A percentile compares a stretch with the other conserved stretches of the same genome.
Evolutionary conservation across 73 alveolate genomes (phyloP).

Genomic region (Diophrys sp.): DNA sequence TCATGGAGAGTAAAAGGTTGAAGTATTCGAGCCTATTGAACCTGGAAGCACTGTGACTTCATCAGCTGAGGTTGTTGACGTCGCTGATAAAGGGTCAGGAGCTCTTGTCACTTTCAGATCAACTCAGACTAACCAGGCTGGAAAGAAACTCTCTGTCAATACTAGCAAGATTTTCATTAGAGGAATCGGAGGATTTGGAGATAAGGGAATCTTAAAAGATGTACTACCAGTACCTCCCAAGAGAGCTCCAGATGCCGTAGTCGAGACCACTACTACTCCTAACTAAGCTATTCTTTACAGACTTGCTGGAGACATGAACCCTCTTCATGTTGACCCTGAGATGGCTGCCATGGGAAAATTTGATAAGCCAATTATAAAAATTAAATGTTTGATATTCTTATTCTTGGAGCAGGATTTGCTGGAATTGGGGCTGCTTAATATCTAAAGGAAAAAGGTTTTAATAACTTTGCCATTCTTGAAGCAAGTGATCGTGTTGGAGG

Average conservation of each 20-base stretch:
- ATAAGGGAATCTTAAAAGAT: constrained; percentile 42
- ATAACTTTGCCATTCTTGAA: too few relatives aligned
- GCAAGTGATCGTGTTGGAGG: too few relatives aligned
- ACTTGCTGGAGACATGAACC: constrained; percentile 77
- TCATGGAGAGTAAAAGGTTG: constrained; percentile 76
- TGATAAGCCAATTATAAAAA: constrained; percentile 86
- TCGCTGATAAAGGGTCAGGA: constrained; percentile 76
- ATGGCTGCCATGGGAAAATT: constrained; percentile 86
- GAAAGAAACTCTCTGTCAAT: constrained; percentile 90
- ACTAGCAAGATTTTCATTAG: constrained; percentile 72
- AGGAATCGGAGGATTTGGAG: constrained; percentile 89
- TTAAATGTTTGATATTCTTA: too few relatives aligned
- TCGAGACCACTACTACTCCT: constrained; percentile 51
- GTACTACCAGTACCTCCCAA: constrained; percentile 61
- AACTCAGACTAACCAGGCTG: too few relatives aligned
- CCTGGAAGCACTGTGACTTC: constrained; percentile 40
- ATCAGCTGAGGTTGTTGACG: constrained; percentile 43
- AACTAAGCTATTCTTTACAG: constrained; percentile 79
- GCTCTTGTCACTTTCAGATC: constrained; percentile 47
- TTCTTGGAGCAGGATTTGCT: too few relatives aligned
- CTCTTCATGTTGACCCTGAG: constrained; percentile 79
- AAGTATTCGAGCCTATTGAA: constrained; percentile 42
- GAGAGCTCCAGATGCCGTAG: constrained; percentile 70
- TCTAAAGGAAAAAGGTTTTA: too few relatives aligned
- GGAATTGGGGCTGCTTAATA: too few relatives aligned